A percentile compares a stretch with the other conserved stretches of the same genome.
phyloP scores from a whole-genome alignment of 2,329 filamentous ascomycete species.

The Zymoseptoria brevis region DNA sequence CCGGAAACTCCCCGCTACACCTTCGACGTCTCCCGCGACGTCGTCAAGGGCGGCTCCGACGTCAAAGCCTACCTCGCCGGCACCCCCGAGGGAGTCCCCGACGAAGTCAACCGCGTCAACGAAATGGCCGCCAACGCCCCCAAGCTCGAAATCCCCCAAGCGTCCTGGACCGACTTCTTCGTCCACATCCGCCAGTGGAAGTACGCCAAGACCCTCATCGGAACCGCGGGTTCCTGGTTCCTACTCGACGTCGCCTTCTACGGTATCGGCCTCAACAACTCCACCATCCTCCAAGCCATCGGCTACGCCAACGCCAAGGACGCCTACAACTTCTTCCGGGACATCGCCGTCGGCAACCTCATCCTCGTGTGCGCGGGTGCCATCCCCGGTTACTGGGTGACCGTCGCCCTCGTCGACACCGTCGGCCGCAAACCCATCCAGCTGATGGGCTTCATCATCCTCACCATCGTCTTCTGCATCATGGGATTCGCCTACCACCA shows the following conservation, averaged over 20 bases:
- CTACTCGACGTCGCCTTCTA: constrained; percentile 57
- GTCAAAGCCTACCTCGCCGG: constrained; percentile 67
- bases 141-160: constrained; percentile 58
- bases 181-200: constrained; percentile 62
- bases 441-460: constrained; percentile 45
- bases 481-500: constrained; percentile 43
- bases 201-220: constrained; percentile 63
- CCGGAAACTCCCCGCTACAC: constrained; percentile 85
- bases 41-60: constrained; percentile 65
- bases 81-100: constrained; percentile 53
- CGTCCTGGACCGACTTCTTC: constrained; percentile 64
- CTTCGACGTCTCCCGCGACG: constrained; percentile 69
- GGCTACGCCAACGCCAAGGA: constrained; percentile 58
- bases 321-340: constrained; percentile 63
- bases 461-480: constrained; percentile 43
- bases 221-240: constrained; percentile 82
- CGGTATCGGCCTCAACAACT: constrained; percentile 64
- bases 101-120: constrained; percentile 58
- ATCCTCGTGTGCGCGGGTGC: constrained; percentile 72
- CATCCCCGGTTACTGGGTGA: constrained; percentile 76
- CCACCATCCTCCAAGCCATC: constrained; percentile 61
- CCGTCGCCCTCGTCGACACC: constrained; percentile 64
- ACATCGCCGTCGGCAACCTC: constrained; percentile 69
- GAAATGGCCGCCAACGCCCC: constrained; percentile 47
- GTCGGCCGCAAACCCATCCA: constrained; percentile 73